Evolutionary conservation across 495 filamentous ascomycete species (phyloP), one percentile per base, ranked within the genome.

Genomic region (Aspergillus asperescens): DNA sequence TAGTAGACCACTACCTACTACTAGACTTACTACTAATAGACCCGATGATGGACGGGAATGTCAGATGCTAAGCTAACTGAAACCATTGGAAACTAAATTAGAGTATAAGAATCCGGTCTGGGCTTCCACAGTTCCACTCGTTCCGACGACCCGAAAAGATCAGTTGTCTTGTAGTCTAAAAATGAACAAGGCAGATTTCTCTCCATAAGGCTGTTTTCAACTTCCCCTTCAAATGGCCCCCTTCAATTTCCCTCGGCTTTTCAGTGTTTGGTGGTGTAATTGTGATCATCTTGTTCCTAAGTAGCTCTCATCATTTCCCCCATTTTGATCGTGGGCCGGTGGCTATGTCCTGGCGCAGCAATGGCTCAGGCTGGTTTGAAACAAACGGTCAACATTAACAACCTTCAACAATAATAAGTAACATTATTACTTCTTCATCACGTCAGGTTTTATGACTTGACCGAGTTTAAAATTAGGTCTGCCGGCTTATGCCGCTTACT

Each of bases 271-370:
- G 29, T 31, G 25, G 28, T 35, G 5, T 34, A 15, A 25, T 23
- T 41, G 16, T 24, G 19, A 46, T 46, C 13, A 16, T 27, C 25
- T 28, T 29, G 1, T 38, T 38, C 5, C 27, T 37, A 10, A 12
- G 9, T 31, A n/a, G 16, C 7, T 42, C 19, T 39, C 40, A 18
- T 52, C 29, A 16, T 52, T 31, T 45, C 20, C 31, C 25, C 38
- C 22, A 22, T 7, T 12, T 16, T 47, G 42, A 38, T 41, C 39
- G 61, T 59, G n/a, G n/a, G n/a, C n/a, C n/a, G n/a, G n/a, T n/a
- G 62, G 62, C 62, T 55, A 64, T 60, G 61, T 32, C 32, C 52
- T 49, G 61, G 57, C 61, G 61, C 58, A 63, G 61, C 50, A 42
- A 53, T 54, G 61, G 52, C 57, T 54, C 48, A 54, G 44, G 18